Conservation (phyloP, 345 rosid species). For the Pelargonium nanum region DNA sequence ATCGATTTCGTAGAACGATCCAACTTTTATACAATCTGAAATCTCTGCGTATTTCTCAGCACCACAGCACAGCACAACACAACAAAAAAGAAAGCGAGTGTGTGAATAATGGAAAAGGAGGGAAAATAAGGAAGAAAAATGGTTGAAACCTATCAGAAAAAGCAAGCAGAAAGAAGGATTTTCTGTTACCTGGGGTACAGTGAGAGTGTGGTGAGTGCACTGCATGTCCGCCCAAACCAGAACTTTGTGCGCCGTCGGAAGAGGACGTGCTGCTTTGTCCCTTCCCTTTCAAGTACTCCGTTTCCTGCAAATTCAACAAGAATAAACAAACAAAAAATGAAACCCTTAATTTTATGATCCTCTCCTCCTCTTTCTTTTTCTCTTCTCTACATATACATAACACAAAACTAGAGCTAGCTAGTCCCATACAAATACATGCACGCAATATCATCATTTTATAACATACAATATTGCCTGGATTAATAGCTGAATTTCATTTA, state of each 20-base stretch:
- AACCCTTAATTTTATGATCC: no score
- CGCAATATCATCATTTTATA: neutral
- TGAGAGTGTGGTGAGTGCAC: neutral
- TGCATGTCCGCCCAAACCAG: constrained; percentile 15
- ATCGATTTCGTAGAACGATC: constrained; percentile 69
- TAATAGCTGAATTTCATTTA: no score
- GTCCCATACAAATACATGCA: no score
- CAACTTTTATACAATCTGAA: constrained; percentile 45
- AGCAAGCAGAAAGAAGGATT: no score
- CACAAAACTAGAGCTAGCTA: neutral
- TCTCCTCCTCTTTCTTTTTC: neutral
- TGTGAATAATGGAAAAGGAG: neutral
- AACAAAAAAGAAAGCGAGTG: neutral
- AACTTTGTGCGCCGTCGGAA: constrained; percentile 7
- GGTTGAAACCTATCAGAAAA: neutral
- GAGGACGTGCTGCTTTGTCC: constrained; percentile 11
- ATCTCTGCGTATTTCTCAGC: constrained; percentile 17
- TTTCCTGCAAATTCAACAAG: constrained; percentile 6
- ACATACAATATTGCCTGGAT: neutral
- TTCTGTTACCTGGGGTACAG: constrained; percentile 4
- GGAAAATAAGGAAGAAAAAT: neutral
- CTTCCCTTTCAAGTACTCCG: constrained; percentile 15
- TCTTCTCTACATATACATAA: neutral
- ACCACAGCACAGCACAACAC: neutral
- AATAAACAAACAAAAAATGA: neutral